A percentile compares a stretch with the other conserved stretches of the same genome.
Conservation (phyloP, 768 basidiomycete species). For the Crassisporium funariophilum region DNA sequence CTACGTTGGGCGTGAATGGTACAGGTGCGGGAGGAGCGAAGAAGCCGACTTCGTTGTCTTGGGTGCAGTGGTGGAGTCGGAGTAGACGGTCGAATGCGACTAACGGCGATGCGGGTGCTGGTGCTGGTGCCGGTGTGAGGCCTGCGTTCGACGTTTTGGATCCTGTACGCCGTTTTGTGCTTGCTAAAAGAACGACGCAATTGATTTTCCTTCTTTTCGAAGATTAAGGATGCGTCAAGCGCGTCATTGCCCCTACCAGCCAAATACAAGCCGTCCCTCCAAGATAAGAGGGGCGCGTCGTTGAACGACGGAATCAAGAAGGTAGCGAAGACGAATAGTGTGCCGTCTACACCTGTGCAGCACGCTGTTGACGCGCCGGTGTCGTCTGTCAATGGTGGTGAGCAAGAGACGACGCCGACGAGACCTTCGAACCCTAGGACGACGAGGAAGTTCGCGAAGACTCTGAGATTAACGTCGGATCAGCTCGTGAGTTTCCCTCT, state of each 20-base stretch:
- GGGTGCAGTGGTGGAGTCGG: constrained; percentile 85
- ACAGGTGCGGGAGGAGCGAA: constrained; percentile 16
- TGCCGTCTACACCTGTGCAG: constrained; percentile 33
- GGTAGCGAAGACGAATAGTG: constrained; percentile 15
- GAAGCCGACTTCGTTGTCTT: constrained; percentile 64
- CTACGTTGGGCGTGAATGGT: neutral
- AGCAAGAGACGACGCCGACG: constrained; percentile 12
- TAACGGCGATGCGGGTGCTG: no score
- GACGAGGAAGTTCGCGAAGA: constrained; percentile 79
- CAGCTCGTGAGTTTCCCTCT: constrained; percentile 68
- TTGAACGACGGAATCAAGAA: neutral
- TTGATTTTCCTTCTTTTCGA: no score
- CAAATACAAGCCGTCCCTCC: constrained; percentile 1
- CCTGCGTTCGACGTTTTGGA: neutral
- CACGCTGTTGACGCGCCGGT: constrained; percentile 22
- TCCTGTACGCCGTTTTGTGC: neutral
- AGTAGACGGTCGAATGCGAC: no score
- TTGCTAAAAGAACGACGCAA: neutral
- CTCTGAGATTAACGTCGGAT: constrained; percentile 89
- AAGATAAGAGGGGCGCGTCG: constrained; percentile 8
- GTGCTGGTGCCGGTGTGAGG: no score
- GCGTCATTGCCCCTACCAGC: constrained; percentile 16
- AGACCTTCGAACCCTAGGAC: constrained; percentile 15
- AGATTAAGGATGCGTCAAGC: neutral
- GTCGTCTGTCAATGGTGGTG: neutral